These are phyloP conservation scores for Leucaena leucocephala DNA, from an alignment of 306 rosid species.

Conservation along the genomic window DNA sequence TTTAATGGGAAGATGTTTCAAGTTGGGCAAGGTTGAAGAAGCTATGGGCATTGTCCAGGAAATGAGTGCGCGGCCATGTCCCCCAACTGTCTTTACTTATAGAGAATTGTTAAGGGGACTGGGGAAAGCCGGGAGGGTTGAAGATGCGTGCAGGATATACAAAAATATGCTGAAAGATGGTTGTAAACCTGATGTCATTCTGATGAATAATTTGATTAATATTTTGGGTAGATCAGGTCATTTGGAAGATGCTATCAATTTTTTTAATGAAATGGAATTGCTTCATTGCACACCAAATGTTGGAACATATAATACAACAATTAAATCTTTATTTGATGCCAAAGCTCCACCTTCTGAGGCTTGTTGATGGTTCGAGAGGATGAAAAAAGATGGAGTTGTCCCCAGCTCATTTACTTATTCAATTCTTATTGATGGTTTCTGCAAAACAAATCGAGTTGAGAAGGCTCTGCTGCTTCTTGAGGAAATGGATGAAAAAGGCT, in stretches of 20 bases:
- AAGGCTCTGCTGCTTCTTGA: constrained; percentile 92
- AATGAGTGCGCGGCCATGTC: constrained; percentile 71
- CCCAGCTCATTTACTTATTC: constrained; percentile 90
- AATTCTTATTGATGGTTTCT: constrained; percentile 88
- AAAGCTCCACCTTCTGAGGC: constrained; percentile 69
- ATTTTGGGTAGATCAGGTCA: constrained; percentile 72
- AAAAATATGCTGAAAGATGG: constrained; percentile 68
- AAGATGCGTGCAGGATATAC: constrained; percentile 61
- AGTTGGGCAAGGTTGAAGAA: constrained; percentile 65
- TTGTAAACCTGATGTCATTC: constrained; percentile 76
- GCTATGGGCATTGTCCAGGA: constrained; percentile 67
- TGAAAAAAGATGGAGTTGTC: constrained; percentile 71
- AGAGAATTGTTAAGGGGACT: constrained; percentile 87
- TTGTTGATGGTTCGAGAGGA: constrained; percentile 78
- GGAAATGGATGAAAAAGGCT: constrained; percentile 94
- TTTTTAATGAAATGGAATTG: constrained; percentile 70
- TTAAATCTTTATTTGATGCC: constrained; percentile 75
- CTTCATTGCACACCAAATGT: constrained; percentile 69
- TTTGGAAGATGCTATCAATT: constrained; percentile 59
- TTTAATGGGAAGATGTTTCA: constrained; percentile 67
- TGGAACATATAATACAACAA: constrained; percentile 76
- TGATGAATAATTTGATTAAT: constrained; percentile 83
- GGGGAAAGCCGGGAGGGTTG: constrained; percentile 84
- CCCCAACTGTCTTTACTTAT: constrained; percentile 76
- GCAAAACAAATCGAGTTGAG: constrained; percentile 87